These are phyloP conservation scores for Paecilomyces sp. DNA, from an alignment of 2,329 filamentous ascomycete species.

Conservation along the genomic window DNA sequence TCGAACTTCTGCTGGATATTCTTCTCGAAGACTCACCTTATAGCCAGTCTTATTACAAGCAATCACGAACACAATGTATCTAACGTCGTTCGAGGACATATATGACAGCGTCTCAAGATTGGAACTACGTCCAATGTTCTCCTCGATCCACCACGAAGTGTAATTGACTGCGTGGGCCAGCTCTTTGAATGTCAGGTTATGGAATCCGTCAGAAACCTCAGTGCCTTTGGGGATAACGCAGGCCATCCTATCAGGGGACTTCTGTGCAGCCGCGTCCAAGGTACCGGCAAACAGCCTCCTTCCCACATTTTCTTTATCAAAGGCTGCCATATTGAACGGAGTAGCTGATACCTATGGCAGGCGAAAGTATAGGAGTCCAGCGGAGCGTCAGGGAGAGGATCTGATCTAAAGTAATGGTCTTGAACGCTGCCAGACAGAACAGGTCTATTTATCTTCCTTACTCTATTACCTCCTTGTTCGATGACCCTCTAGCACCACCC, in stretches of 20 bases:
- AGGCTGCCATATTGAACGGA: background rate
- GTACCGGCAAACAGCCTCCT: slow-evolving; percentile 6
- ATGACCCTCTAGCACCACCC: background rate
- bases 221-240: slow-evolving; percentile 4
- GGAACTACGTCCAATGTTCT: slow-evolving; percentile 8
- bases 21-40: slow-evolving; percentile 7
- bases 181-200: slow-evolving; percentile 10
- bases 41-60: slow-evolving; percentile 19
- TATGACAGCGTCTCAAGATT: slow-evolving; percentile 15
- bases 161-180: slow-evolving; percentile 15
- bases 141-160: slow-evolving; percentile 17
- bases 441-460: background rate
- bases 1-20: background rate
- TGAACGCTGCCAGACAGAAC: background rate
- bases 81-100: slow-evolving; percentile 16
- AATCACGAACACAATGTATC: slow-evolving; percentile 15
- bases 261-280: slow-evolving; percentile 6
- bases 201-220: slow-evolving; percentile 5
- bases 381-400: background rate
- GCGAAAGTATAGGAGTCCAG: background rate
- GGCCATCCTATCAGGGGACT: slow-evolving; percentile 1
- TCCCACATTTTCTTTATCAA: background rate
- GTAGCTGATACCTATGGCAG: background rate
- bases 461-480: background rate
- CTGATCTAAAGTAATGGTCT: background rate